These are phyloP conservation scores for Citrus maxima DNA, from an alignment of 345 rosid species.

Conservation along the genomic window DNA sequence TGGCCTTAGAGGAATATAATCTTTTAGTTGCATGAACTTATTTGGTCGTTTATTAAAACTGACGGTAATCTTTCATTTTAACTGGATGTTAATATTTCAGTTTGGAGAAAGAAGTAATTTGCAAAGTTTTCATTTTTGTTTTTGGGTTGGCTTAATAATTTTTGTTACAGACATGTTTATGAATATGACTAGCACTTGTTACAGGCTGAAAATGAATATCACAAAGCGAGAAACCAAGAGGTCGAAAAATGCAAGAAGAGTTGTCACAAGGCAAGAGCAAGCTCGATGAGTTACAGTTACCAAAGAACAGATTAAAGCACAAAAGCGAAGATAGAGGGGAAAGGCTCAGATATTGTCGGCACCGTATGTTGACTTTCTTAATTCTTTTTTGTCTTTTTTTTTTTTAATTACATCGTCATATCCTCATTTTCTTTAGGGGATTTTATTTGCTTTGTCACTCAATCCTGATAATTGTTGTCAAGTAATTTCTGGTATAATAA, in stretches of 20 bases:
- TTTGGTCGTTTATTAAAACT: too few species aligned
- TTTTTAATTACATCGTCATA: not conserved
- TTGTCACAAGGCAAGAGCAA: slow-evolving; percentile 81
- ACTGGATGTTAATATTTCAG: not conserved
- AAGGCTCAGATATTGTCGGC: too few species aligned
- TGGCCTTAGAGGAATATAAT: too few species aligned
- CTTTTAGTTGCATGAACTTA: not conserved
- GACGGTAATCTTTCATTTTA: not conserved
- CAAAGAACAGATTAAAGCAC: slow-evolving; percentile 93
- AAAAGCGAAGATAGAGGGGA: slow-evolving; percentile 28
- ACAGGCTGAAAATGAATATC: slow-evolving; percentile 84
- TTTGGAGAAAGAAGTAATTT: not conserved
- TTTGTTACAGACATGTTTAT: slow-evolving; percentile 8
- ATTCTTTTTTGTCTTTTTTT: too few species aligned
- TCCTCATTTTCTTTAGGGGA: not conserved
- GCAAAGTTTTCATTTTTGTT: not conserved
- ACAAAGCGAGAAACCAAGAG: slow-evolving; percentile 88
- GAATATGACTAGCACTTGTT: slow-evolving; percentile 20
- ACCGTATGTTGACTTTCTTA: too few species aligned
- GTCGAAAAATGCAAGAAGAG: slow-evolving; percentile 86
- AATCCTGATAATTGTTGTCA: too few species aligned
- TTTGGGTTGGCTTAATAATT: not conserved
- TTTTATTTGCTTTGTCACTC: too few species aligned
- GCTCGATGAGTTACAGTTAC: slow-evolving; percentile 67
- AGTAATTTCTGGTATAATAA: too few species aligned